Evolutionary conservation across 352 stramenopile species (phyloP).

Genomic region (Phytophthora palmivora): DNA sequence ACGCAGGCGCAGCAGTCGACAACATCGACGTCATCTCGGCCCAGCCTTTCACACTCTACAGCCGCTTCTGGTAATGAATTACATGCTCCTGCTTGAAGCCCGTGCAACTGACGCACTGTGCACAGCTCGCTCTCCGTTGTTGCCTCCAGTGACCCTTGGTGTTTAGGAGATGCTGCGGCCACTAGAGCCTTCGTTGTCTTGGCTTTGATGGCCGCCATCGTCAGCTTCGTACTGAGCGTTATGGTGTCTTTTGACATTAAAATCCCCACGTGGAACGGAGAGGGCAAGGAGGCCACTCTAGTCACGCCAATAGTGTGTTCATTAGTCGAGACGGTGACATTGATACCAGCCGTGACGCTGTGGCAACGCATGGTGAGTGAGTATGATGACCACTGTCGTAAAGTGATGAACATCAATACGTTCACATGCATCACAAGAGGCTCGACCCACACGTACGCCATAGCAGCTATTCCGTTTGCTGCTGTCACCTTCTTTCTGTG

Average conservation of each 20-base stretch:
- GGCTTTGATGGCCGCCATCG: constrained; percentile 57
- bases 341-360: constrained; percentile 58
- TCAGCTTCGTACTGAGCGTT: constrained; percentile 60
- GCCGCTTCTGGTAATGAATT: constrained; percentile 48
- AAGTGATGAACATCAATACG: constrained; percentile 52
- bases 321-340: constrained; percentile 45
- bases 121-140: constrained; percentile 47
- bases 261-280: constrained; percentile 77
- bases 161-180: constrained; percentile 50
- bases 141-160: constrained; percentile 67
- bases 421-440: constrained; percentile 65
- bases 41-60: constrained; percentile 40
- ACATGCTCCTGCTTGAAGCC: background rate
- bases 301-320: constrained; percentile 60
- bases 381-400: constrained; percentile 55
- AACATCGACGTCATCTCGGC: constrained; percentile 35
- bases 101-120: constrained; percentile 1
- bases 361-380: constrained; percentile 67
- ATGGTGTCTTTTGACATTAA: constrained; percentile 65
- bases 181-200: constrained; percentile 61
- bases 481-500: constrained; percentile 60
- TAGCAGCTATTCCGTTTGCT: constrained; percentile 55
- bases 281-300: constrained; percentile 67
- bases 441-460: constrained; percentile 43
- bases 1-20: constrained; percentile 58